Conservation (phyloP, 2,329 filamentous ascomycete genomes). For the Ceratocystiopsis minuta region DNA sequence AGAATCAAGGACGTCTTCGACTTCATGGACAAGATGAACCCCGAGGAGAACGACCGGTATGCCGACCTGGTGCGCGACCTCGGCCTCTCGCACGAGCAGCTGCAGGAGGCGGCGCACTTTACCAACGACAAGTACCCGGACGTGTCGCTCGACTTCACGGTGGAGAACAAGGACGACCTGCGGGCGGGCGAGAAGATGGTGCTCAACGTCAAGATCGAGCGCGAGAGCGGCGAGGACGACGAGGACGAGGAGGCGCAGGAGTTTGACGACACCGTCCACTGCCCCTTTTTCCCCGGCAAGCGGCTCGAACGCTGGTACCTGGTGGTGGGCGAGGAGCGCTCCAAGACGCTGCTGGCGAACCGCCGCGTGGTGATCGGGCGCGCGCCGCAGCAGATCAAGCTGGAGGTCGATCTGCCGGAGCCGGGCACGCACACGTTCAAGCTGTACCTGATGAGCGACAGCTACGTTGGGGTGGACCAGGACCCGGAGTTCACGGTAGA, state of each 20-base stretch:
- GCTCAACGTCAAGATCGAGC: conserved; percentile 67
- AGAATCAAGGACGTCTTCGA: conserved; percentile 88
- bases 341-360: conserved; percentile 74
- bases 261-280: conserved; percentile 71
- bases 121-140: conserved; percentile 95
- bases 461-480: conserved; percentile 92
- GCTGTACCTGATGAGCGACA: conserved; percentile 90
- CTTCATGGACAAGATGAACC: conserved; percentile 98
- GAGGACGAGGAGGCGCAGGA: conserved; percentile 31
- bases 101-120: conserved; percentile 80
- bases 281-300: conserved; percentile 78
- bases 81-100: conserved; percentile 60
- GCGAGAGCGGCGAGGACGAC: conserved; percentile 57
- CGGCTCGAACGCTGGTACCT: conserved; percentile 99
- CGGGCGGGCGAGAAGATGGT: conserved; percentile 66
- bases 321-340: conserved; percentile 82
- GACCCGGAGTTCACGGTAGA: conserved; percentile 75
- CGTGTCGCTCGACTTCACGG: conserved; percentile 74
- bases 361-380: conserved; percentile 80
- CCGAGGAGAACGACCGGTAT: conserved; percentile 76
- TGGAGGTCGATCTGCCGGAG: conserved; percentile 71
- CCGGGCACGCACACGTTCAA: conserved; percentile 77
- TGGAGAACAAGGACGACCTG: conserved; percentile 65
- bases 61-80: conserved; percentile 59
- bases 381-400: conserved; percentile 49